A percentile compares a stretch with the other conserved stretches of the same genome.
Evolutionary conservation across 495 filamentous ascomycete species (phyloP).

Genomic region (Pseudotulostoma volvatum): DNA sequence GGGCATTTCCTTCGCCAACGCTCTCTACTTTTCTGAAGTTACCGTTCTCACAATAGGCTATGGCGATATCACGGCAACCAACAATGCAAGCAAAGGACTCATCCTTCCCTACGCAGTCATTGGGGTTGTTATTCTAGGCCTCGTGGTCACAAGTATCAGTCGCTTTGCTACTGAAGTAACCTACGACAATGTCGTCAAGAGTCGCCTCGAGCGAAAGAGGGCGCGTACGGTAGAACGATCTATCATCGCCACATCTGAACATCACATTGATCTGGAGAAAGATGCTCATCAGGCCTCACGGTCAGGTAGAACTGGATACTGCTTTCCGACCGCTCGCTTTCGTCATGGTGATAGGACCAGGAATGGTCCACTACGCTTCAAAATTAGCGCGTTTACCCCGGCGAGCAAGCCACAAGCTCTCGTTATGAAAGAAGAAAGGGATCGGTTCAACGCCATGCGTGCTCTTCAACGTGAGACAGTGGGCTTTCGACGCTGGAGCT

Average conservation of each 20-base stretch:
- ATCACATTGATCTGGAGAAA: background rate
- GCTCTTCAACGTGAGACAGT: conserved; percentile 52
- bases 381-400: background rate
- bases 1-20: conserved; percentile 35
- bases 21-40: conserved; percentile 48
- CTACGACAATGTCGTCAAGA: conserved; percentile 48
- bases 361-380: background rate
- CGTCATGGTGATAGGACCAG: background rate
- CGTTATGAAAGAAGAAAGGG: conserved; percentile 38
- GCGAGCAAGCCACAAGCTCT: conserved; percentile 6
- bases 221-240: conserved; percentile 38
- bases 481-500: conserved; percentile 48
- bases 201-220: conserved; percentile 42
- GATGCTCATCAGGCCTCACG: background rate
- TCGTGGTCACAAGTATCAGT: conserved; percentile 72
- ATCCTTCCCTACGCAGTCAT: conserved; percentile 72
- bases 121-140: conserved; percentile 73
- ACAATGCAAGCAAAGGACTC: conserved; percentile 41
- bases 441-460: conserved; percentile 69
- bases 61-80: conserved; percentile 37
- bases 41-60: conserved; percentile 53
- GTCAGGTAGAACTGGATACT: background rate
- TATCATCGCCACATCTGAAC: conserved; percentile 22
- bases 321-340: background rate
- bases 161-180: conserved; percentile 47